These are phyloP conservation scores for Lentinula aciculospora DNA, from an alignment of 768 basidiomycete species.

Conservation along the genomic window DNA sequence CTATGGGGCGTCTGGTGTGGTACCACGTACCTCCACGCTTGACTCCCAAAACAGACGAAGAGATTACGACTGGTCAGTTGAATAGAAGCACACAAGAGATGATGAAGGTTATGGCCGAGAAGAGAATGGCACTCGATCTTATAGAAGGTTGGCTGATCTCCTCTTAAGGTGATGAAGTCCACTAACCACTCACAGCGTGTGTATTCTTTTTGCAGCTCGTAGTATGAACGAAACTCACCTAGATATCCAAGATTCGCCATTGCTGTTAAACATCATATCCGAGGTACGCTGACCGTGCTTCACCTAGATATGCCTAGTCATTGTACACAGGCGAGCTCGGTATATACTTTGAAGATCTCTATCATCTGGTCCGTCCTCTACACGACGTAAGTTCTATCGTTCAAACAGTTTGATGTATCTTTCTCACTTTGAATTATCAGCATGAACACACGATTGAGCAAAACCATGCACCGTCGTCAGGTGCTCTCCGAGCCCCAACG, in stretches of 20 bases:
- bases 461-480: conserved; percentile 1
- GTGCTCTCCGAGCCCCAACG: neutral
- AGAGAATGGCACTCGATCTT: conserved; percentile 52
- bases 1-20: conserved; percentile 53
- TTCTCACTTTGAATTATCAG: neutral
- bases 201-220: neutral
- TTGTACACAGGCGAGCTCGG: conserved; percentile 42
- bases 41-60: conserved; percentile 32
- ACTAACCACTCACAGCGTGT: conserved; percentile 20
- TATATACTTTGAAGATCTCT: conserved; percentile 60
- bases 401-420: neutral
- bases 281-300: conserved; percentile 28
- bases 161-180: no score
- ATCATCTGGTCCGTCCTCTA: conserved; percentile 48
- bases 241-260: conserved; percentile 14
- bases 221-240: neutral
- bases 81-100: conserved; percentile 35
- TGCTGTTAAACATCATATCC: conserved; percentile 49
- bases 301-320: neutral
- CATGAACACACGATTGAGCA: conserved; percentile 10
- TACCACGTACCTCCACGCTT: conserved; percentile 54
- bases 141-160: conserved; percentile 31
- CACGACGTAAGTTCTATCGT: conserved; percentile 34
- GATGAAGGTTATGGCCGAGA: conserved; percentile 54
- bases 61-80: conserved; percentile 23